phyloP scores from a whole-genome alignment of 2,329 filamentous ascomycete species.

The Parastagonospora nodorum region DNA sequence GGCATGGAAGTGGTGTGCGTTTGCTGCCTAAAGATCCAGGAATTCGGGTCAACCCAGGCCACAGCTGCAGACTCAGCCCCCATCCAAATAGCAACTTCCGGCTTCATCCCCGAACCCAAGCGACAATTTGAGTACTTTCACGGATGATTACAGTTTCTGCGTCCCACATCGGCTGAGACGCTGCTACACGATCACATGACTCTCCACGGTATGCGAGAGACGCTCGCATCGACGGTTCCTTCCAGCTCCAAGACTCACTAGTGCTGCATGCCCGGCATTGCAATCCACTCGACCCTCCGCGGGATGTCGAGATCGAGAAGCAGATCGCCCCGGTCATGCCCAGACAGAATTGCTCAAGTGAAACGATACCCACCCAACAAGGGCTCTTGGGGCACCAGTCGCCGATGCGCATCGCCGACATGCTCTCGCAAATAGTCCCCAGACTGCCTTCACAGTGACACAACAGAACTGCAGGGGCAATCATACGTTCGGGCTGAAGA shows the following conservation, averaged over 20 bases:
- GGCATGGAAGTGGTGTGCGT: slow-evolving; percentile 8
- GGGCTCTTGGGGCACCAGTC: background rate
- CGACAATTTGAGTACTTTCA: background rate
- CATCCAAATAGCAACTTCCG: background rate
- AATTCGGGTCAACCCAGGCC: slow-evolving; percentile 10
- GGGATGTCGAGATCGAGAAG: background rate
- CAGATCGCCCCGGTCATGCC: background rate
- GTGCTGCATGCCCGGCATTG: slow-evolving; percentile 6
- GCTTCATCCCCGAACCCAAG: background rate
- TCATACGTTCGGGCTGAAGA: background rate
- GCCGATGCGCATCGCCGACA: slow-evolving; percentile 4
- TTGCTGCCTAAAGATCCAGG: slow-evolving; percentile 18
- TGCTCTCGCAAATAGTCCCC: slow-evolving; percentile 6
- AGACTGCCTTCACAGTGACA: background rate
- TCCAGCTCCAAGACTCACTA: slow-evolving; percentile 2
- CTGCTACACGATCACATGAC: slow-evolving; percentile 11
- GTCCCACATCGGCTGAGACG: background rate
- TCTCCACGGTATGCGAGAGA: slow-evolving; percentile 15
- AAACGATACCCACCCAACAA: slow-evolving; percentile 18
- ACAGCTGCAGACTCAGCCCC: slow-evolving; percentile 11
- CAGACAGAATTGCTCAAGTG: slow-evolving; percentile 11
- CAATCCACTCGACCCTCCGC: slow-evolving; percentile 3
- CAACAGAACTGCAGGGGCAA: background rate
- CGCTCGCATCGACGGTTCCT: slow-evolving; percentile 5
- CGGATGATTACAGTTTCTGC: background rate